Evolutionary conservation across 306 rosid genomes (phyloP), one percentile per base, ranked within the genome.

Genomic region (Malus asiatica): DNA sequence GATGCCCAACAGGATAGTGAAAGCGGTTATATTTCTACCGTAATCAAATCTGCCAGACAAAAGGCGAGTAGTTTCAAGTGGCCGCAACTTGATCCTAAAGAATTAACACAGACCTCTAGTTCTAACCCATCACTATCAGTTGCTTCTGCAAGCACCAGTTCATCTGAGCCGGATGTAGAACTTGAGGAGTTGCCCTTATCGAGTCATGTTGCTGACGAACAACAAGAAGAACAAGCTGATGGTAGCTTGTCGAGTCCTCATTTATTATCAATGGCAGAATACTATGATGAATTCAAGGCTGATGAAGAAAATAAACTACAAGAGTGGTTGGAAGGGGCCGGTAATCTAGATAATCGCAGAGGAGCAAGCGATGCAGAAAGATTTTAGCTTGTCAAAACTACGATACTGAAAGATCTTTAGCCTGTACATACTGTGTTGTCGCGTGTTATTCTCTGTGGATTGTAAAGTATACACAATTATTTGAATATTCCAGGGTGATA

Each of bases 291-390:
- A 61, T 95, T 89, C 90, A 90, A 84, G 86, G 92, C 96, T 40
- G 84, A 76, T 77, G 89, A 80, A 83, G 98, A 90, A 90, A 90
- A 88, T 61, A 85, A 92, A 79, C 84, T 92, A 67, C 84, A 89
- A 84, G 88, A 89, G 76, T 95, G 98, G 97, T 85, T 90, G 65
- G 91, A 81, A 74, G 92, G 86, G 84, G 69, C 84, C 38, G 72
- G 83, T 65, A 82, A 77, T 60, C 67, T 29, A 51, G 82, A 84
- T 27, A 51, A 83, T 65, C 70, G 48, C 42, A 45, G 72, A 38
- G 66, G 53, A 9, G 63, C 80, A 38, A 78, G 80, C 64, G 77
- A 79, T 71, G 82, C 78, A 33, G 71, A 75, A 82, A 81, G 79
- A 78, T 68, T 77, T 71, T 80, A 85, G 84, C 74, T 55, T 55